Evolutionary conservation across 106 monocot genomes (phyloP).

Genomic region (Phalaenopsis aphrodite): DNA sequence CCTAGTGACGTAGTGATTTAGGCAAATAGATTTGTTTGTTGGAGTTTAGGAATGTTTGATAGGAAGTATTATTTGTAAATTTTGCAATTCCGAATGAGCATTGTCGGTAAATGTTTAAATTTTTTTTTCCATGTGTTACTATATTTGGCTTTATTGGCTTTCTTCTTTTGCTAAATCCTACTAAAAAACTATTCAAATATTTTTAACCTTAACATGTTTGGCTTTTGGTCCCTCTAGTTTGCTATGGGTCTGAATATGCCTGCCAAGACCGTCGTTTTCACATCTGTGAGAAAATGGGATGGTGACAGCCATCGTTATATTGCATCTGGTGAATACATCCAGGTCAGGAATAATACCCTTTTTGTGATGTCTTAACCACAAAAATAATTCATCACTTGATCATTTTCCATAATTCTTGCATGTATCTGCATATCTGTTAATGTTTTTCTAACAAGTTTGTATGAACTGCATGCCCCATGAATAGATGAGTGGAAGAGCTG

Average conservation of each 20-base stretch:
- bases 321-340: conserved; percentile 97
- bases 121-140: background rate
- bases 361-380: background rate
- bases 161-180: background rate
- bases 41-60: background rate
- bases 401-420: background rate
- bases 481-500: conserved; percentile 99
- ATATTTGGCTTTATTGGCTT: background rate
- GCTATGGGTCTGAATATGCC: conserved; percentile 99
- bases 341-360: conserved; percentile 36
- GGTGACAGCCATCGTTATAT: conserved; percentile 85
- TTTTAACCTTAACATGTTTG: background rate
- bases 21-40: background rate
- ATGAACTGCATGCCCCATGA: background rate
- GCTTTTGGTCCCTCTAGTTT: conserved; percentile 50
- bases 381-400: background rate
- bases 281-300: conserved; percentile 98
- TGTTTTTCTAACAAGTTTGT: conserved; percentile 7
- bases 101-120: background rate
- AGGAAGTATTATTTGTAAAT: background rate
- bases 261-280: conserved; percentile 96
- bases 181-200: background rate
- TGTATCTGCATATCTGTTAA: background rate
- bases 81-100: conserved; percentile 1
- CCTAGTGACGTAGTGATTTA: background rate